Evolutionary conservation across 108 stramenopile species (phyloP), one percentile per base, ranked within the genome.

Genomic region (Aurantiochytrium sp.): DNA sequence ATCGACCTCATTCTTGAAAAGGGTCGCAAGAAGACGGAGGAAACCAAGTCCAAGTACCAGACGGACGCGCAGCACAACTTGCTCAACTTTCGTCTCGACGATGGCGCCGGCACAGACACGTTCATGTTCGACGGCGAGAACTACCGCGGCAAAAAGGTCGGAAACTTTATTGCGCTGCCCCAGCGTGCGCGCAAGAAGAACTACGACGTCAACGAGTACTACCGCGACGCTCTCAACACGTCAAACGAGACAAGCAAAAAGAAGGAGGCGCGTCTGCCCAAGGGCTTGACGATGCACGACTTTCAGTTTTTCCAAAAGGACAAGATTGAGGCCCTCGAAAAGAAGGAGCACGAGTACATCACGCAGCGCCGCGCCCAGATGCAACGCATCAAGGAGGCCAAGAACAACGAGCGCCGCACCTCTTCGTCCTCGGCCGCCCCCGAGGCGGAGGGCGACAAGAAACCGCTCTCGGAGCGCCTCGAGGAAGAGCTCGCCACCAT

Each of bases 41-140:
- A 92, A 14, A 94, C 96, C 60, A 94, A 96, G 76, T 97, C 95
- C 25, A 97, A 97, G 90, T 93, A 98, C 44, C 91, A 97, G 92
- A 97, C 95, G 44, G 95, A 98, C 95, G 97, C 95, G n/a, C 93
- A 97, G 92, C 98, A 98, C 93, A 97, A 96, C 89, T 92, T 98
- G 45, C 97, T 96, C 55, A 96, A 95, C 88, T 99, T 98, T 90
- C 94, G 94, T 29, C 90, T 99, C n/a, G 89, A 96, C 23, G 96
- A 93, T 14, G 96, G 96, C 45, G 95, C 96, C 87, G 97, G 96
- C 23, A 92, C 88, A 44, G 96, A 93, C 0, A 93, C 89, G 51
- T 96, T 95, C 58, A 96, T 97, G 4, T 97, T 57, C 42, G 49
- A 94, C 58, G 97, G 97, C 14, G 96, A 96, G 72, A 97, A 97